These are phyloP conservation scores for Neopestalotiopsis clavispora DNA, from an alignment of 2,329 filamentous ascomycete genomes.

Conservation along the genomic window DNA sequence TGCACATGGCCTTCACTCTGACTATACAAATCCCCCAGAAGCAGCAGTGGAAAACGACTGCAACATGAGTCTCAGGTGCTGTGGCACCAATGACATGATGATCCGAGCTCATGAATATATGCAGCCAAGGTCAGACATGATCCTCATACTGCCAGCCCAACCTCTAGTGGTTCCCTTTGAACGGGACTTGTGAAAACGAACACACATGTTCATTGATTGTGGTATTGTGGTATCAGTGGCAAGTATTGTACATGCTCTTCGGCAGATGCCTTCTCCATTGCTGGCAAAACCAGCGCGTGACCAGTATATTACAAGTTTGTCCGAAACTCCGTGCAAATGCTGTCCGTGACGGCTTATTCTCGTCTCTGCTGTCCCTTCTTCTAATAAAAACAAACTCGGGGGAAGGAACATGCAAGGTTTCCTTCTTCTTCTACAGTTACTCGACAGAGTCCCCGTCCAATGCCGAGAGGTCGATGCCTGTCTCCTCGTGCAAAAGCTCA, in stretches of 20 bases:
- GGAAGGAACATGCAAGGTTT: not conserved
- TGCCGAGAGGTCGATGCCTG: conserved; percentile 61
- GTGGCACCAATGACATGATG: too few species aligned
- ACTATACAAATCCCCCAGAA: too few species aligned
- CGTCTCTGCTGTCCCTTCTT: not conserved
- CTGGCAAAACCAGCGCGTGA: not conserved
- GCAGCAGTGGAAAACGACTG: too few species aligned
- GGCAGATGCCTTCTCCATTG: not conserved
- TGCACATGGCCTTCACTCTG: too few species aligned
- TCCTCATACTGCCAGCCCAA: not conserved
- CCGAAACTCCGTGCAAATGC: conserved; percentile 9
- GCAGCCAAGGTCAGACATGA: too few species aligned
- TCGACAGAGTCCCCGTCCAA: not conserved
- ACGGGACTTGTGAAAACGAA: not conserved
- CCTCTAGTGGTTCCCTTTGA: not conserved
- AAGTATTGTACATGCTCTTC: not conserved
- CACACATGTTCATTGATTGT: not conserved
- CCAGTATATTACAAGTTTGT: not conserved
- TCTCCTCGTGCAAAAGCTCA: conserved; percentile 75
- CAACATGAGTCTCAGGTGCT: too few species aligned
- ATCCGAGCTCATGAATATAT: too few species aligned
- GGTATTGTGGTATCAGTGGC: conserved; percentile 3
- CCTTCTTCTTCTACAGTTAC: not conserved
- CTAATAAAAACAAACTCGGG: not conserved
- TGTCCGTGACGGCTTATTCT: not conserved